Conservation (phyloP, 2,329 filamentous ascomycete species). For the Trichoderma citrinoviride region DNA sequence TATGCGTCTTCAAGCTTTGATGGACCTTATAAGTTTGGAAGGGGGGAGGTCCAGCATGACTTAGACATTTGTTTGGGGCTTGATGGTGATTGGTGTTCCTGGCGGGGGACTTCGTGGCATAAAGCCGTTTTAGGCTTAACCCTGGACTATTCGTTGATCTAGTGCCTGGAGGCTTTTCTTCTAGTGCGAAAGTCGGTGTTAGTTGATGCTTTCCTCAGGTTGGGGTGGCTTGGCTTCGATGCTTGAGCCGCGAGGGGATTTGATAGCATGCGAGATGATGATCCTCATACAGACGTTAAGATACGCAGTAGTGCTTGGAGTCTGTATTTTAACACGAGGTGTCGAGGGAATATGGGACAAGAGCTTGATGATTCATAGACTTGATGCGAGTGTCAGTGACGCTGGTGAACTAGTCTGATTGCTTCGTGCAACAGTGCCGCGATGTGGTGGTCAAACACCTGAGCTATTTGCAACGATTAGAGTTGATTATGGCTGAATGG, state of each 20-base stretch:
- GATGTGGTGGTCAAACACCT: not conserved
- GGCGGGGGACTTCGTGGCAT: constrained; percentile 13
- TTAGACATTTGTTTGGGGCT: not conserved
- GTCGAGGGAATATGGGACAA: not conserved
- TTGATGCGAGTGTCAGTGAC: not conserved
- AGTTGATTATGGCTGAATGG: too few relatives aligned
- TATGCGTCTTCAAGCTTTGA: not conserved
- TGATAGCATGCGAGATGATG: not conserved
- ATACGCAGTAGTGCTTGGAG: not conserved
- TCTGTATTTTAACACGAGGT: not conserved
- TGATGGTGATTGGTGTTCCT: not conserved
- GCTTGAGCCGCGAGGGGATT: not conserved
- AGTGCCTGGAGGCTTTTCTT: not conserved
- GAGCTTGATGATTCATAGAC: not conserved
- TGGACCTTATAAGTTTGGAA: not conserved
- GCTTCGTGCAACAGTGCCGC: not conserved
- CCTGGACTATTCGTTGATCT: not conserved
- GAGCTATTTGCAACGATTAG: not conserved
- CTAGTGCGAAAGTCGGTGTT: not conserved
- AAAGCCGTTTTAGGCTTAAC: constrained; percentile 9
- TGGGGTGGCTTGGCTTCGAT: not conserved
- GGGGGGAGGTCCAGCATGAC: not conserved
- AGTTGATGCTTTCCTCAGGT: too few relatives aligned
- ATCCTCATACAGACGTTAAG: too few relatives aligned
- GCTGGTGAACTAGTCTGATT: not conserved